A percentile compares a stretch with the other conserved stretches of the same genome.
Conservation (phyloP, 169 alveolate species). For the Cryptosporidium viatorum region DNA sequence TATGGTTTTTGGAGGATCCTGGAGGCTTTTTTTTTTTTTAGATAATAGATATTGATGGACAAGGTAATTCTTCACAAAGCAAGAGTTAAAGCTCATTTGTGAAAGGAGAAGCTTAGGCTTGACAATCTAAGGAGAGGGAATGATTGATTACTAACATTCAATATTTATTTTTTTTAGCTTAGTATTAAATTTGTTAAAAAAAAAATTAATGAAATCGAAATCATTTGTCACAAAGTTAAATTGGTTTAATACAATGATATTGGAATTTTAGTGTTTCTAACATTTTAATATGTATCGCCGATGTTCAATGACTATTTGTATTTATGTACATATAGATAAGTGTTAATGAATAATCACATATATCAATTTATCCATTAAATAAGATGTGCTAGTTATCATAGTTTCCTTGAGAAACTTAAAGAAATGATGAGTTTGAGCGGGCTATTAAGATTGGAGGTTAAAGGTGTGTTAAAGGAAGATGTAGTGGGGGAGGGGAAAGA, state of each 20-base stretch:
- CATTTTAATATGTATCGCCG: too few relatives aligned
- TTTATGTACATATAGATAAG: too few relatives aligned
- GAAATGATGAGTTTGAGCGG: too few relatives aligned
- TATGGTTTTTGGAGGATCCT: conserved; percentile 2
- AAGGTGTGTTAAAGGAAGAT: too few relatives aligned
- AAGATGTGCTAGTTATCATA: too few relatives aligned
- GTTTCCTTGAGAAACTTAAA: too few relatives aligned
- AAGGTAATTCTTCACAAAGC: background rate
- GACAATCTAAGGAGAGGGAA: background rate
- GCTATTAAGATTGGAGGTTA: too few relatives aligned
- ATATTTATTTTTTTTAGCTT: background rate
- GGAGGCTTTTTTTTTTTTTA: conserved; percentile 7
- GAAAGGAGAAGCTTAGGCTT: background rate
- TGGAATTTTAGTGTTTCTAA: too few relatives aligned
- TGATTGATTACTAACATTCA: background rate
- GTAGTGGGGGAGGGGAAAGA: too few relatives aligned
- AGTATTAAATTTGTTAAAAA: background rate
- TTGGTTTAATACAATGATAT: background rate
- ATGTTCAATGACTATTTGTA: too few relatives aligned
- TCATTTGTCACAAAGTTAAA: background rate
- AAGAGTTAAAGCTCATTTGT: background rate
- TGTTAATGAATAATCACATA: too few relatives aligned
- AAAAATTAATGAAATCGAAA: background rate
- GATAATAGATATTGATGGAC: background rate
- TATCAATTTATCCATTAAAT: too few relatives aligned